A percentile compares a stretch with the other conserved stretches of the same genome.
Evolutionary conservation across 2,329 filamentous ascomycete genomes (phyloP).

Genomic region (Monosporascus sp.): DNA sequence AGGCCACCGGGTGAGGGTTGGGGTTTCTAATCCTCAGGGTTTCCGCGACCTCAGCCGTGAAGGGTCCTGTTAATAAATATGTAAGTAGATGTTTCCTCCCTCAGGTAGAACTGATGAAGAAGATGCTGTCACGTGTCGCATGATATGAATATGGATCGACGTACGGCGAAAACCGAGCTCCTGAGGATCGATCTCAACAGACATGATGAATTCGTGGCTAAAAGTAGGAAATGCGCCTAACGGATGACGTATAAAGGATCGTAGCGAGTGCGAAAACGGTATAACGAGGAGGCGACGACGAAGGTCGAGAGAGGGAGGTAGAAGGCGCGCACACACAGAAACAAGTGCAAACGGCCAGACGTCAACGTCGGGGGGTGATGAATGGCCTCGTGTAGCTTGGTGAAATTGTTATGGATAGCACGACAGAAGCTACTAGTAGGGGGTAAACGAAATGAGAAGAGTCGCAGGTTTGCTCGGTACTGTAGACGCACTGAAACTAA

Average conservation of each 20-base stretch:
- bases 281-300: too few species aligned
- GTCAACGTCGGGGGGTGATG: too few species aligned
- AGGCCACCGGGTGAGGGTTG: constrained; percentile 57
- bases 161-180: constrained; percentile 93
- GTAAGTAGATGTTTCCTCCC: constrained; percentile 11
- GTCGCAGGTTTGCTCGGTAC: too few species aligned
- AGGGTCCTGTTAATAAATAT: constrained; percentile 48
- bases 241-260: neutral
- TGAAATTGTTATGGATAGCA: too few species aligned
- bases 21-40: constrained; percentile 60
- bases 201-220: constrained; percentile 57
- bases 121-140: neutral
- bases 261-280: neutral
- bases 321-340: too few species aligned
- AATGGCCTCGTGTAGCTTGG: too few species aligned
- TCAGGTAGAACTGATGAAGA: neutral
- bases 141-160: constrained; percentile 28
- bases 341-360: too few species aligned
- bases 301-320: too few species aligned
- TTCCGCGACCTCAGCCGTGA: constrained; percentile 61
- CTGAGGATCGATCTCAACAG: constrained; percentile 83
- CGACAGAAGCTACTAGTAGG: too few species aligned
- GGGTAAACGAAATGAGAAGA: too few species aligned
- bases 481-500: too few species aligned
- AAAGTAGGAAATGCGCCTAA: constrained; percentile 7